These are phyloP conservation scores for Phyllostachys edulis DNA, from an alignment of 176 grass and related monocot species.

Conservation along the genomic window DNA sequence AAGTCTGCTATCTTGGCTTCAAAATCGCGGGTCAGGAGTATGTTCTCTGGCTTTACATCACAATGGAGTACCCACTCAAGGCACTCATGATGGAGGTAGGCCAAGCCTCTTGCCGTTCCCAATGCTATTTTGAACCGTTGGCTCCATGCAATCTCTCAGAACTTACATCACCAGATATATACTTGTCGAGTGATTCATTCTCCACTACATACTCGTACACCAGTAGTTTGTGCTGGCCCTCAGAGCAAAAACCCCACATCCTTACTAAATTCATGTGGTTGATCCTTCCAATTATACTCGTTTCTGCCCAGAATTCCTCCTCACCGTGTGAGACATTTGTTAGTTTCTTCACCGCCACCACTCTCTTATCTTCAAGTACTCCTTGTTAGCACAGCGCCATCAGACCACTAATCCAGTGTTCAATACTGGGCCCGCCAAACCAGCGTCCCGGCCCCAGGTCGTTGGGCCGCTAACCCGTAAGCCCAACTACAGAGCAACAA, in stretches of 20 bases:
- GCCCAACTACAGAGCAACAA: too few relatives aligned
- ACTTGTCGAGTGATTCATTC: constrained; percentile 70
- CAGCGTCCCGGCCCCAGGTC: too few relatives aligned
- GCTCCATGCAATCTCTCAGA: constrained; percentile 49
- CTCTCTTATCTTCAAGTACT: constrained; percentile 53
- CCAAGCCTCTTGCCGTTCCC: constrained; percentile 67
- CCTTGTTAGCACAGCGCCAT: too few relatives aligned
- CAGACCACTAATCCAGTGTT: too few relatives aligned
- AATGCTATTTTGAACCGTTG: constrained; percentile 66
- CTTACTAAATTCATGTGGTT: constrained; percentile 90
- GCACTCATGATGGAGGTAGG: constrained; percentile 88
- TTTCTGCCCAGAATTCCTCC: constrained; percentile 72
- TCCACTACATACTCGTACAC: constrained; percentile 75
- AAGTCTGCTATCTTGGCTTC: too few relatives aligned
- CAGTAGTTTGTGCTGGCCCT: constrained; percentile 54
- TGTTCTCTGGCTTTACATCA: constrained; percentile 90
- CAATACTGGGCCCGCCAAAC: too few relatives aligned
- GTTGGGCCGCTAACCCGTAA: too few relatives aligned
- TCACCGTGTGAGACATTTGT: constrained; percentile 61
- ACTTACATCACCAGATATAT: constrained; percentile 46
- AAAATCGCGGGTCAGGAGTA: constrained; percentile 33
- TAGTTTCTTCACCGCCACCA: constrained; percentile 82
- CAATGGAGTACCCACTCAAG: constrained; percentile 91
- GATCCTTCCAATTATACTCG: constrained; percentile 64
- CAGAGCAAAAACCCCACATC: constrained; percentile 75